A percentile compares a stretch with the other conserved stretches of the same genome.
Conservation (phyloP, 495 filamentous ascomycete genomes). For the Trichocladium uniseriatum region DNA sequence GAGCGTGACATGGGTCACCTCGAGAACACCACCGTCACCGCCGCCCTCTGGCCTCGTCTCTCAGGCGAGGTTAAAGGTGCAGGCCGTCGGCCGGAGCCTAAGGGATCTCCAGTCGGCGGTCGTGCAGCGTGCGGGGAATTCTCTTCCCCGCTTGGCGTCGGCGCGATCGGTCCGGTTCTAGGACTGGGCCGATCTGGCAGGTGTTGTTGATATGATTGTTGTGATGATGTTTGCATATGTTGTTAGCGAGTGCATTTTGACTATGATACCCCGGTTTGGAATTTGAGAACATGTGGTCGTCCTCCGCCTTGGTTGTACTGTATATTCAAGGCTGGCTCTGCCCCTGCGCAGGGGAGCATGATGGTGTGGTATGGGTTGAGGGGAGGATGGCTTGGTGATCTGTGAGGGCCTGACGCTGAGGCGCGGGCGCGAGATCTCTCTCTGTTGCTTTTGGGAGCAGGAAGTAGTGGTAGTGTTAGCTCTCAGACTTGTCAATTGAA, state of each 20-base stretch:
- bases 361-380: conserved; percentile 11
- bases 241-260: conserved; percentile 16
- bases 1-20: conserved; percentile 1
- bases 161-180: conserved; percentile 2
- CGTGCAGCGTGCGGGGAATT: background rate
- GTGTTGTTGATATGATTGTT: conserved; percentile 3
- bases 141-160: conserved; percentile 4
- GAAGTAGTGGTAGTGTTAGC: background rate
- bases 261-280: conserved; percentile 23
- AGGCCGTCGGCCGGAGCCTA: conserved; percentile 1
- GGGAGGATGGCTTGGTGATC: conserved; percentile 11
- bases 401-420: conserved; percentile 7
- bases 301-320: conserved; percentile 15
- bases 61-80: conserved; percentile 22
- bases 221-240: conserved; percentile 10
- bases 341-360: background rate
- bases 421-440: background rate
- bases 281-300: conserved; percentile 23
- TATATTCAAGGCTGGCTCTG: conserved; percentile 6
- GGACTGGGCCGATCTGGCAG: background rate
- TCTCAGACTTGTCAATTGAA: conserved; percentile 15
- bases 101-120: conserved; percentile 4
- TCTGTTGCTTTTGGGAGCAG: background rate
- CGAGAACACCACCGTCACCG: conserved; percentile 3
- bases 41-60: conserved; percentile 11